Conservation (phyloP, 306 rosid genomes). For the Clitoria ternatea region DNA sequence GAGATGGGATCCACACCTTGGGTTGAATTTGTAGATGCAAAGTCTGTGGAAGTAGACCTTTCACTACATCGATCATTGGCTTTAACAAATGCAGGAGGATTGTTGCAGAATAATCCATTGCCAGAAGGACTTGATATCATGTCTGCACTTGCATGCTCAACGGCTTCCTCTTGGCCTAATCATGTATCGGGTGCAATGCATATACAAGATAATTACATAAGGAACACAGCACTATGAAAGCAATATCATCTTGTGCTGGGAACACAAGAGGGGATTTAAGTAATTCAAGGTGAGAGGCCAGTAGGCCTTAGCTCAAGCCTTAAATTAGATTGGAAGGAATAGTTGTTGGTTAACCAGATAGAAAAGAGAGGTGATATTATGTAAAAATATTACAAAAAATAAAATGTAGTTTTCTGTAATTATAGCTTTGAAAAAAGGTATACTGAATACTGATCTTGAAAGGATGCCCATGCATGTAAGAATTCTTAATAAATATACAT, state of each 20-base stretch:
- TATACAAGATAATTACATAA: conserved; percentile 18
- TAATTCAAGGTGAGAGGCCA: neutral
- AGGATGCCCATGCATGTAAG: neutral
- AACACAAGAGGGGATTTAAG: conserved; percentile 2
- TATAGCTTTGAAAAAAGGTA: conserved; percentile 6
- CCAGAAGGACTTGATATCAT: conserved; percentile 31
- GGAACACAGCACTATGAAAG: conserved; percentile 13
- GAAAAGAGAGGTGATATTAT: neutral
- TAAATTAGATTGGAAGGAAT: neutral
- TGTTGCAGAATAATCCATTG: conserved; percentile 28
- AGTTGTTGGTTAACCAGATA: neutral
- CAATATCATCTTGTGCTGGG: neutral
- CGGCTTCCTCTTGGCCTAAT: conserved; percentile 27
- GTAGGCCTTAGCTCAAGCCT: neutral
- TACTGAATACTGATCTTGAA: no score
- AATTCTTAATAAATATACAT: neutral
- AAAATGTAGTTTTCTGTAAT: neutral
- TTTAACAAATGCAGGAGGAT: conserved; percentile 30
- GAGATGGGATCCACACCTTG: conserved; percentile 34
- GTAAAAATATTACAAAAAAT: neutral
- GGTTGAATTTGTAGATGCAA: conserved; percentile 34
- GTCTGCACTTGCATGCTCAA: conserved; percentile 24
- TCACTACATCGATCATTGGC: conserved; percentile 32
- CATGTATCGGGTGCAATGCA: conserved; percentile 30
- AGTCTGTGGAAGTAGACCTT: conserved; percentile 41